Evolutionary conservation across 164 flowering plant species (phyloP).

Genomic region (Macadamia integrifolia): DNA sequence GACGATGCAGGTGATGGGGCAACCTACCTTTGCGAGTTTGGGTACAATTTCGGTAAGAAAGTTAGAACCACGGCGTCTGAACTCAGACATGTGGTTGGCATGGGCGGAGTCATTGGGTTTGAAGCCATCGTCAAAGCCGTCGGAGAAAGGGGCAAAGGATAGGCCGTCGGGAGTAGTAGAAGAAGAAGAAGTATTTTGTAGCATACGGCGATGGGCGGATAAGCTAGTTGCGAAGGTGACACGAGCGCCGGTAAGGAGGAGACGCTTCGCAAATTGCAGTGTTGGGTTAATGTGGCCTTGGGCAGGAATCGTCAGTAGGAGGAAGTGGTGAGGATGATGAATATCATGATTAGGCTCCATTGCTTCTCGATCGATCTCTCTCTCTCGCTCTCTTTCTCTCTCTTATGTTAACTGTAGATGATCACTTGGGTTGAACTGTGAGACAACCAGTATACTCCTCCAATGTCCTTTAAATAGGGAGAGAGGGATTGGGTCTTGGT

Average conservation of each 20-base stretch:
- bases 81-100: background rate
- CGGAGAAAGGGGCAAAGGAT: conserved; percentile 14
- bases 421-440: too few species aligned
- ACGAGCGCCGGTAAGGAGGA: conserved; percentile 12
- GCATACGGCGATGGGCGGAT: conserved; percentile 4
- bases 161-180: conserved; percentile 4
- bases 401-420: too few species aligned
- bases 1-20: background rate
- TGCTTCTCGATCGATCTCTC: too few species aligned
- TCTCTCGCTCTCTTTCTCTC: too few species aligned
- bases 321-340: conserved; percentile 11
- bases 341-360: too few species aligned
- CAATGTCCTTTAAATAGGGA: too few species aligned
- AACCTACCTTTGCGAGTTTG: background rate
- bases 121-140: conserved; percentile 16
- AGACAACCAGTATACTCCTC: too few species aligned
- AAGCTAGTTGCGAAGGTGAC: conserved; percentile 24
- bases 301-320: conserved; percentile 13
- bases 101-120: background rate
- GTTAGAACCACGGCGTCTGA: conserved; percentile 6
- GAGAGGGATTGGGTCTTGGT: too few species aligned
- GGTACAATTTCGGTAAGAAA: background rate
- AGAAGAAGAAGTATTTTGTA: too few species aligned
- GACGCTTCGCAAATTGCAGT: conserved; percentile 24
- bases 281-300: conserved; percentile 35